These are phyloP conservation scores for Trichoderma guizhouense DNA, from an alignment of 2,329 filamentous ascomycete genomes.

Conservation along the genomic window DNA sequence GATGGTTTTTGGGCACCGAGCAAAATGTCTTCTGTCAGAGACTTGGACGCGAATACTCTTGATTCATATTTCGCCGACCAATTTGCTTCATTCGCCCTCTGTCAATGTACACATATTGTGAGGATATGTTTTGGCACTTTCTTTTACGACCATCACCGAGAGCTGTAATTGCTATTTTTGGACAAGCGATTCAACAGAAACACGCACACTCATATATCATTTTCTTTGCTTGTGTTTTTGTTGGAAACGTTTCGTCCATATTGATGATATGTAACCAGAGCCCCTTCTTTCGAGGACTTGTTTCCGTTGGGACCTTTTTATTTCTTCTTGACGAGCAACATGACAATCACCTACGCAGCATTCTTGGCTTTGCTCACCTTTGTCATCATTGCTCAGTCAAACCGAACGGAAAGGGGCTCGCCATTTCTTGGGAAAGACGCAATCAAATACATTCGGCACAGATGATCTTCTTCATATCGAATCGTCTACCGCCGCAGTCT, in stretches of 20 bases:
- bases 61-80: neutral
- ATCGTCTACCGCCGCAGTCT: neutral
- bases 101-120: slow-evolving; percentile 7
- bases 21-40: slow-evolving; percentile 7
- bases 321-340: neutral
- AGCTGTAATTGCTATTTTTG: slow-evolving; percentile 9
- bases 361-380: neutral
- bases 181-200: neutral
- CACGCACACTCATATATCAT: neutral
- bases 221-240: neutral
- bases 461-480: neutral
- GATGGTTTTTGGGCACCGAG: slow-evolving; percentile 10
- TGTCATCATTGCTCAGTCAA: neutral
- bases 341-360: neutral
- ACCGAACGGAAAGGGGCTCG: neutral
- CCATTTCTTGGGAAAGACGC: neutral
- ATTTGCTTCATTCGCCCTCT: neutral
- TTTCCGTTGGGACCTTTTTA: neutral
- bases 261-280: slow-evolving; percentile 7
- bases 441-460: neutral
- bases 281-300: neutral
- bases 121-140: slow-evolving; percentile 3
- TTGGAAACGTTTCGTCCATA: neutral
- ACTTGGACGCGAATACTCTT: slow-evolving; percentile 1
- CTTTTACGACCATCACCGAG: neutral